Evolutionary conservation across 2,329 filamentous ascomycete genomes (phyloP), one percentile per base, ranked within the genome.

Genomic region (Pleoardoris graminearum): DNA sequence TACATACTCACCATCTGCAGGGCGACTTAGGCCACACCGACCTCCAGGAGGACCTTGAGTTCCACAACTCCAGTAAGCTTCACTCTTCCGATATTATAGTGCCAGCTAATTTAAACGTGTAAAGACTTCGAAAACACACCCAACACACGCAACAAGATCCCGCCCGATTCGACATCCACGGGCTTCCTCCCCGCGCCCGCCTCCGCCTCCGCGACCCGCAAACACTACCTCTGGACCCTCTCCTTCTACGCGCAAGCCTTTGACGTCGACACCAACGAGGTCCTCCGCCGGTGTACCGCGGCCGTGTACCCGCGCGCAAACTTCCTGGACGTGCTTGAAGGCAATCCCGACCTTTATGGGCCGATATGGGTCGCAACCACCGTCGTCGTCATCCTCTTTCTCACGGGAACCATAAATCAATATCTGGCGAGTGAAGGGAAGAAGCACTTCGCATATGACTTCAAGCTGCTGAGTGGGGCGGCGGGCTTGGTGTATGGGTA

Each of bases 351-450:
- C 70, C 79, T 99, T 29, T 99, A 99, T 79, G 93, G 93, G 1
- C 94, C 94, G 1, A 91, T 97, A 71, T 99, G 94, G 94, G 97
- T 99, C 76, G 94, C 94, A 8, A 97, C 94, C 0, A 97, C 94
- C 0, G 94, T 99, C 8, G 88, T 99, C 11, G 83, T 99, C 58
- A 97, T 99, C 54, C 77, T 99, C 27, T 99, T 99, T 76, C 74
- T 99, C 38, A 94, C 93, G 1, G 94, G 94, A 11, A 97, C 94
- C 0, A 96, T 99, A 60, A 95, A 88, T 70, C 88, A 94, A 75
- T 97, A 96, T 74, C 78, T 97, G 44, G 85, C 89, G 22, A 82
- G 82, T 21, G 83, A 83, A 37, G 82, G 84, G 48, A 82, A 82
- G 44, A 77, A 84, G 19, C 85, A 89, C 52, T 97, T 97, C 73